Evolutionary conservation across 1,284 basidiomycete species (phyloP), one percentile per base, ranked within the genome.

Genomic region (Stygiomarasmius scandens): DNA sequence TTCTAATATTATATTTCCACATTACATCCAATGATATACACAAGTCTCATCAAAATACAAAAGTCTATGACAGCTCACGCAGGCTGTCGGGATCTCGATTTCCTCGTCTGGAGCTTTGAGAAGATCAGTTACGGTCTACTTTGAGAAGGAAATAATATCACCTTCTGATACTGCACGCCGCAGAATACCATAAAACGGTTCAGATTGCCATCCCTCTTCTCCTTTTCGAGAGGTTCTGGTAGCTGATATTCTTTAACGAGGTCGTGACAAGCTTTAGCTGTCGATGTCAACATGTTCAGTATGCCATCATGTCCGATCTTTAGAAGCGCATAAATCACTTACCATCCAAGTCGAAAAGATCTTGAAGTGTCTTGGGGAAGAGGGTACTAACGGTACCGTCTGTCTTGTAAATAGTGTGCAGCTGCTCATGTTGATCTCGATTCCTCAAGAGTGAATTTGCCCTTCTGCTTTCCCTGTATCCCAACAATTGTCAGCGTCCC

Each of bases 161-260:
- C 74, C 66, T 74, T 66, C 58, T 80, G 80, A 61, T 81, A 82
- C 58, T 71, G 68, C 4, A 83, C 72, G 3, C 82, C 81, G 57
- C 76, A 79, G 63, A 80, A 79, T 48, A 76, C 77, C 75, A 83
- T 78, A 64, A 84, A 74, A 22, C 69, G 65, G 61, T 83, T 83
- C 52, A 84, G 63, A 61, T 82, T 83, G 20, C 69, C 67, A 47
- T 80, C 77, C 44, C 75, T 66, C 4, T 43, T 32, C 12, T 32
- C 34, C 16, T 65, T 64, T 8, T 63, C 58, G 8, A 61, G 58
- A 11, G 62, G 20, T 27, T 67, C 63, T 16, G 55, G 51, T 3
- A 79, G 64, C n/a, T 66, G 73, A 64, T 83, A 83, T 11, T 83
- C 77, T 19, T 60, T 24, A 63, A 79, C 68, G n/a, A 83, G 68